These are phyloP conservation scores for Lindgomyces ingoldianus DNA, from an alignment of 495 filamentous ascomycete genomes.

Conservation along the genomic window DNA sequence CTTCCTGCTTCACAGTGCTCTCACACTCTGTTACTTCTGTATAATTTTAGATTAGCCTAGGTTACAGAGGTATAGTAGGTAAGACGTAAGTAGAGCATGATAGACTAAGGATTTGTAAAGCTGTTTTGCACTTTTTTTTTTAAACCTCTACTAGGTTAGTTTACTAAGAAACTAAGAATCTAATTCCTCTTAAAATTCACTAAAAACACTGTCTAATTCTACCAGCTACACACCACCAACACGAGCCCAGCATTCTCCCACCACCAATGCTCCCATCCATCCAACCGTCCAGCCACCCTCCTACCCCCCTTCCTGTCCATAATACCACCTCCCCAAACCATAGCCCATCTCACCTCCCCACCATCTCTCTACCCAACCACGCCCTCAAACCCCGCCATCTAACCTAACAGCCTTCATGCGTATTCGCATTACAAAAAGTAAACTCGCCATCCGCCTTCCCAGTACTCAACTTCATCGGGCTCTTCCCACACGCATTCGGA, in stretches of 20 bases:
- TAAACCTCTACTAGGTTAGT: not conserved
- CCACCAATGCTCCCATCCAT: not conserved
- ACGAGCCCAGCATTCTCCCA: not conserved
- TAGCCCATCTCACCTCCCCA: not conserved
- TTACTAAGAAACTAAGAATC: not conserved
- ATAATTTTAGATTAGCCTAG: not conserved
- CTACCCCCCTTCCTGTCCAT: not conserved
- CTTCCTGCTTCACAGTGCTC: no score
- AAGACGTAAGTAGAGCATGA: not conserved
- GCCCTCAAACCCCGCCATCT: not conserved
- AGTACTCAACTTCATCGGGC: not conserved
- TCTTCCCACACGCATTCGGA: not conserved
- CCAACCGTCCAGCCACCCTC: not conserved
- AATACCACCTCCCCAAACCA: not conserved
- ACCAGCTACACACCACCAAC: not conserved
- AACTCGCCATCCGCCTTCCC: slow-evolving; percentile 1
- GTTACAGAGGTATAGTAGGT: not conserved
- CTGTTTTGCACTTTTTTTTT: not conserved
- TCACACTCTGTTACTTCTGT: no score
- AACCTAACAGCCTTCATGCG: not conserved
- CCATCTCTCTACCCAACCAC: not conserved
- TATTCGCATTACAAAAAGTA: not conserved
- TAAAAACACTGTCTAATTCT: not conserved
- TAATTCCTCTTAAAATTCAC: no score
- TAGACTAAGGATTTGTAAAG: not conserved